phyloP scores from a whole-genome alignment of 768 basidiomycete species.

The Tricholoma saponaceum region DNA sequence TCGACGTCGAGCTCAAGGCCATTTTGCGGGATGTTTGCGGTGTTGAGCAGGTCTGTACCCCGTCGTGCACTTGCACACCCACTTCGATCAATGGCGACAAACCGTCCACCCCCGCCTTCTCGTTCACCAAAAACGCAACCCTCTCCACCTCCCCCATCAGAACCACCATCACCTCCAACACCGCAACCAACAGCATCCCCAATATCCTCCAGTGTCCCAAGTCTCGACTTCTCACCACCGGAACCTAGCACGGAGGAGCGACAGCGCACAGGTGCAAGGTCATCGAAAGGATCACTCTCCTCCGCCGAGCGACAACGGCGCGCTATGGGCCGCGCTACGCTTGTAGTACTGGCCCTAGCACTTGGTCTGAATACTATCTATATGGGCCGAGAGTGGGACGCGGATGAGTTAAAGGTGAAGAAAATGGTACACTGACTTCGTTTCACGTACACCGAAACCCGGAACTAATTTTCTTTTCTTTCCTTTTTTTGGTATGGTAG shows the following conservation, averaged over 20 bases:
- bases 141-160: neutral
- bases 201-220: slow-evolving; percentile 33
- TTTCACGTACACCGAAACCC: neutral
- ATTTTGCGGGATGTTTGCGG: slow-evolving; percentile 6
- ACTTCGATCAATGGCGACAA: slow-evolving; percentile 33
- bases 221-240: slow-evolving; percentile 63
- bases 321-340: slow-evolving; percentile 48
- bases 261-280: slow-evolving; percentile 70
- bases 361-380: slow-evolving; percentile 55
- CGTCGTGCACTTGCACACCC: slow-evolving; percentile 28
- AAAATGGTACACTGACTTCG: slow-evolving; percentile 41
- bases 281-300: slow-evolving; percentile 74
- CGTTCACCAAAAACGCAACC: neutral
- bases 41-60: slow-evolving; percentile 30
- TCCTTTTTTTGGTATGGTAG: slow-evolving; percentile 26
- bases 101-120: slow-evolving; percentile 17
- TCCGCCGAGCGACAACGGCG: slow-evolving; percentile 72
- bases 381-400: slow-evolving; percentile 77
- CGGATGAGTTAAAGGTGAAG: slow-evolving; percentile 61
- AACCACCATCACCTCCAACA: slow-evolving; percentile 14
- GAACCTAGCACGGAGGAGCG: slow-evolving; percentile 34
- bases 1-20: neutral
- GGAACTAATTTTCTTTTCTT: slow-evolving; percentile 2
- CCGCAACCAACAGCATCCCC: slow-evolving; percentile 13
- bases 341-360: slow-evolving; percentile 52